Evolutionary conservation across 441 rosid genomes (phyloP), one percentile per base, ranked within the genome.

Genomic region (Pelargonium citronellum): DNA sequence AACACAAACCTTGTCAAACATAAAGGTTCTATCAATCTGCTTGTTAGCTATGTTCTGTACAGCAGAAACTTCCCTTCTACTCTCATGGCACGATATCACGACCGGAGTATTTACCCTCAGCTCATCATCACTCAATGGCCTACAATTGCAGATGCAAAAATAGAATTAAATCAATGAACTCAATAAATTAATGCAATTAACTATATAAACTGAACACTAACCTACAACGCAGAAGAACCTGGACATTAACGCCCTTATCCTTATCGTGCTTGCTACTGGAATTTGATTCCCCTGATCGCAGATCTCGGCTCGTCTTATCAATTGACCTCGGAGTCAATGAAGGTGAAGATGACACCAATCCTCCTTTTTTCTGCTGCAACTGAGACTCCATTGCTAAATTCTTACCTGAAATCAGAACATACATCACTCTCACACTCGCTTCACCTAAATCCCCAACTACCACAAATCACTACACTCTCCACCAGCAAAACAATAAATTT

Each of bases 51-150:
- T 92, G 75, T 71, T 89, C 80, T 95, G 99, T 17, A 89, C 77
- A 3, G 95, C 93, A 0, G 82, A 79, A 68, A 95, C 97, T 88
- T 92, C 99, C 81, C 86, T 83, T 80, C 89, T 86, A 61, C 86
- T 82, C 68, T 95, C 99, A 79, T 88, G 81, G 73, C 98, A 95
- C 3, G 99, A 81, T 58, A 95, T 83, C 67, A 88, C 98, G 47
- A 87, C 91, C 0, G 98, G 93, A 3, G 97, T 91, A 71, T 88
- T 87, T 61, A 89, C 70, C 75, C 86, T 86, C 51, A 68, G 17
- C 77, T 95, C 99, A 69, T 95, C 99, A 20, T 88, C 92, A 72
- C 85, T 92, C 84, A 92, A 73, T 12, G 99, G 99, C 85, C 98
- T 92, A 71, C 73, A 13, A 49, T 13, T 1, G 3, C 55, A 49